Percentiles rank a stretch among this genome's conserved stretches.
Evolutionary conservation across 2,329 filamentous ascomycete genomes (phyloP).

Genomic region (Botrytis fabae): DNA sequence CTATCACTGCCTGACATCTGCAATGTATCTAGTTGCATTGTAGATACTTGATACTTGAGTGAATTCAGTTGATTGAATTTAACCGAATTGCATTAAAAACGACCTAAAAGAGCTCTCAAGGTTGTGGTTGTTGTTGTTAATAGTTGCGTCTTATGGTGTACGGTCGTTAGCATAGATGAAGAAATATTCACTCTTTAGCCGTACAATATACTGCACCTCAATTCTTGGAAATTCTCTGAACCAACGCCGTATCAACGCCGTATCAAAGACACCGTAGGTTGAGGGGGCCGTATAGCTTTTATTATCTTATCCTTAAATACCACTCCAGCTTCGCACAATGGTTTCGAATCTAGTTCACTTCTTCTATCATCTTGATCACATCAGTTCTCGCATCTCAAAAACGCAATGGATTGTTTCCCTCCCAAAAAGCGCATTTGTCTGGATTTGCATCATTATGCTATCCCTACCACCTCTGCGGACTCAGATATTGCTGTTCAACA

Average conservation of each 20-base stretch:
- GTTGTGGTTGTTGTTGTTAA: neutral
- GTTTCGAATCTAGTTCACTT: neutral
- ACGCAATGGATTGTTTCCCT: neutral
- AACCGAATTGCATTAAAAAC: neutral
- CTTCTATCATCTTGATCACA: neutral
- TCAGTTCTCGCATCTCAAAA: neutral
- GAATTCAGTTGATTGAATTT: neutral
- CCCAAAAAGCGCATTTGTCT: conserved; percentile 1
- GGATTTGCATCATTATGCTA: neutral
- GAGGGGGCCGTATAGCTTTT: neutral
- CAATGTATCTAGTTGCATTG: neutral
- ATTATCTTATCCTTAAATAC: neutral
- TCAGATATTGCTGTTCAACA: neutral
- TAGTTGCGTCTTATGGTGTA: neutral
- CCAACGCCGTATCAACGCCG: neutral
- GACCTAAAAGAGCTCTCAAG: neutral
- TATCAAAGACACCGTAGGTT: neutral
- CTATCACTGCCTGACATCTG: neutral
- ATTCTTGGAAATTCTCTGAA: neutral
- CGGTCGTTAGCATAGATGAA: neutral
- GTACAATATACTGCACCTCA: neutral
- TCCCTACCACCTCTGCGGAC: neutral
- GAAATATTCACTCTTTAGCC: neutral
- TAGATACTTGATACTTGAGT: neutral
- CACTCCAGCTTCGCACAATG: neutral